Percentiles rank a stretch among this genome's conserved stretches.
These are phyloP conservation scores for Cenococcum geophilum DNA, from an alignment of 495 filamentous ascomycete species.

Conservation along the genomic window DNA sequence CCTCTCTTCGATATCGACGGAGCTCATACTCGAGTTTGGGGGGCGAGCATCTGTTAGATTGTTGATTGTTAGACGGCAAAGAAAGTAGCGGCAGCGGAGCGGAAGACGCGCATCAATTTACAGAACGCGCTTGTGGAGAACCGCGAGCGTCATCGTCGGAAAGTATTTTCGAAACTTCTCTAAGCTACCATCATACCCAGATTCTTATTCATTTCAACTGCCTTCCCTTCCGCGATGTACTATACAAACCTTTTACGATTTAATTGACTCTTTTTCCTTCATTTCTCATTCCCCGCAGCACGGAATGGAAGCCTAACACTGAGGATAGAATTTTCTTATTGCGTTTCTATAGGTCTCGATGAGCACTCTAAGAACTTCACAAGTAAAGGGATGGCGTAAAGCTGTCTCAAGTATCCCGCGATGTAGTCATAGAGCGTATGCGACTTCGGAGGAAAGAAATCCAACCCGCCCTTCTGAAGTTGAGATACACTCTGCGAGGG, in stretches of 20 bases:
- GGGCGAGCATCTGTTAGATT: background rate
- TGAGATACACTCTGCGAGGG: slow-evolving; percentile 1
- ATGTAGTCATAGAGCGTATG: background rate
- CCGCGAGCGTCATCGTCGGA: slow-evolving; percentile 3
- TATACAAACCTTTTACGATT: background rate
- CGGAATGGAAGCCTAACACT: background rate
- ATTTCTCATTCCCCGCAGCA: background rate
- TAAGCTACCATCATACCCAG: background rate
- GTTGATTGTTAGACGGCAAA: background rate
- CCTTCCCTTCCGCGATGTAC: background rate
- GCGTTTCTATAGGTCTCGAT: background rate
- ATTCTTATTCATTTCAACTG: background rate
- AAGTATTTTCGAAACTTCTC: background rate
- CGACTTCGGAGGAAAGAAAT: background rate
- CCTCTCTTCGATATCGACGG: slow-evolving; percentile 47
- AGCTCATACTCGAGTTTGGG: slow-evolving; percentile 43
- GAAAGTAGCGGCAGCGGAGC: background rate
- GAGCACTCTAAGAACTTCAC: background rate
- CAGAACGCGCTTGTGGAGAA: slow-evolving; percentile 2
- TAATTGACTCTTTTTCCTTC: background rate
- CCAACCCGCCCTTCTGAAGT: background rate
- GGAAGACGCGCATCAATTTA: slow-evolving; percentile 10
- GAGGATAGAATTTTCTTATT: background rate
- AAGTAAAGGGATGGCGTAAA: background rate
- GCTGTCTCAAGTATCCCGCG: background rate